Conservation (phyloP, 257 asterid species). For the Rubia yunnanensis region DNA sequence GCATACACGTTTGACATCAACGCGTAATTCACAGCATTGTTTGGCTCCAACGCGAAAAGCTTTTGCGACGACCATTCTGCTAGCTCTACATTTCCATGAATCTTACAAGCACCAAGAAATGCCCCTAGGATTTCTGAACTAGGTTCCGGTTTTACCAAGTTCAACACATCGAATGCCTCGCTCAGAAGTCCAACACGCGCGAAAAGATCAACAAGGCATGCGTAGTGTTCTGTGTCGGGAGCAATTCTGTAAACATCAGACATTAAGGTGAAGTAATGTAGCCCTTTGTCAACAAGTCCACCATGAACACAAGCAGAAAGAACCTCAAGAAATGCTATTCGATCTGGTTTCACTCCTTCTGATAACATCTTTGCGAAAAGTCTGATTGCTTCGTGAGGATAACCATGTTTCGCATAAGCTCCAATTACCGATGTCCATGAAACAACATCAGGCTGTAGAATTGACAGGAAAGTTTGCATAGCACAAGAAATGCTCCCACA, state of each 20-base stretch:
- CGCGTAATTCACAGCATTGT: slow-evolving; percentile 19
- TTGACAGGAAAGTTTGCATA: slow-evolving; percentile 18
- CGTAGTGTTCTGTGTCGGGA: slow-evolving; percentile 24
- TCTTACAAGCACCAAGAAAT: slow-evolving; percentile 27
- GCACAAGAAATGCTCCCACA: slow-evolving; percentile 22
- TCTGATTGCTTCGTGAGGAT: slow-evolving; percentile 20
- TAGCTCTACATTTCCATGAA: slow-evolving; percentile 20
- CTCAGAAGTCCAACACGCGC: slow-evolving; percentile 26
- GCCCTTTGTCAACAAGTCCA: slow-evolving; percentile 27
- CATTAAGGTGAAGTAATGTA: slow-evolving; percentile 26
- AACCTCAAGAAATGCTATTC: slow-evolving; percentile 27
- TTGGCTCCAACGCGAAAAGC: slow-evolving; percentile 22
- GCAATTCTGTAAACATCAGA: slow-evolving; percentile 14
- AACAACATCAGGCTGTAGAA: slow-evolving; percentile 22
- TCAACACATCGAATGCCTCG: slow-evolving; percentile 25
- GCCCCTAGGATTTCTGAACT: slow-evolving; percentile 25
- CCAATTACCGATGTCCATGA: slow-evolving; percentile 35
- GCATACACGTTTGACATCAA: slow-evolving; percentile 26
- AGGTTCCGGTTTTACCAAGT: slow-evolving; percentile 13
- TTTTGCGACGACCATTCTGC: slow-evolving; percentile 27
- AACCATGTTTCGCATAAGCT: slow-evolving; percentile 32
- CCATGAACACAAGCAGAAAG: slow-evolving; percentile 34
- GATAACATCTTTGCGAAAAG: slow-evolving; percentile 25
- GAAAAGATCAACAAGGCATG: slow-evolving; percentile 30
- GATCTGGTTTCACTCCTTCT: slow-evolving; percentile 24